Base-by-base conservation (phyloP, 305 asterid species). In the Vinca major region DNA sequence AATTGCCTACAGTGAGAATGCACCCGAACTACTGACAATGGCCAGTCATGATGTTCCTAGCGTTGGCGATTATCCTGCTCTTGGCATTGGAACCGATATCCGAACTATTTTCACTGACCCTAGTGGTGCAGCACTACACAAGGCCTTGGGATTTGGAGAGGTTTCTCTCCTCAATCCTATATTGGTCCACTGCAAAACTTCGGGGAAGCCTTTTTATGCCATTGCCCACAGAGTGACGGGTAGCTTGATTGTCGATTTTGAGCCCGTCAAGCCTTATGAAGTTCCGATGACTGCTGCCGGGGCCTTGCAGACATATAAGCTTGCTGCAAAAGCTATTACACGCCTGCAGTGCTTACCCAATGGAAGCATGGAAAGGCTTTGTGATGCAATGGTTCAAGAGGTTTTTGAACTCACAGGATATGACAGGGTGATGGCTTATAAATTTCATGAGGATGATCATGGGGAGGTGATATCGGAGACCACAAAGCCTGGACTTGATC, bases 271-370 rank as follows among this genome's bases (percentile, higher is more conserved):
- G 82, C 95, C 96, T 71, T 86, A 86, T 58, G 98, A 92, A 81
- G 96, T 87, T 52, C 95, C 98, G 41, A 85, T 90, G 96, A 90
- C 98, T 63, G 97, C 98, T 51, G 97, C 98, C 12, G 98, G 98
- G 40, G 98, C 98, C 8, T 70, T 92, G 70, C 97, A 92, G 45
- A 90, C 98, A 1, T 90, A 92, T 65, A 92, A 92, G 80, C 95
- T 92, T 49, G 98, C 98, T 0, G 93, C 95, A 4, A 92, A 88
- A 82, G 97, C 98, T 39, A 92, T 92, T 57, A 79, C 88, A 8
- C 88, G 97, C 17, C 67, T 92, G 85, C 97, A 92, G 77, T 50
- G 97, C 19, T 78, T 92, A 67, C 89, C 96, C 52, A 83, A 96
- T 72, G 97, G 98, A 74, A 90, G 88, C 85, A 69, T 90, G 68